Evolutionary conservation across 768 basidiomycete species (phyloP), one percentile per base, ranked within the genome.

Genomic region (Psilocybe azurescens): DNA sequence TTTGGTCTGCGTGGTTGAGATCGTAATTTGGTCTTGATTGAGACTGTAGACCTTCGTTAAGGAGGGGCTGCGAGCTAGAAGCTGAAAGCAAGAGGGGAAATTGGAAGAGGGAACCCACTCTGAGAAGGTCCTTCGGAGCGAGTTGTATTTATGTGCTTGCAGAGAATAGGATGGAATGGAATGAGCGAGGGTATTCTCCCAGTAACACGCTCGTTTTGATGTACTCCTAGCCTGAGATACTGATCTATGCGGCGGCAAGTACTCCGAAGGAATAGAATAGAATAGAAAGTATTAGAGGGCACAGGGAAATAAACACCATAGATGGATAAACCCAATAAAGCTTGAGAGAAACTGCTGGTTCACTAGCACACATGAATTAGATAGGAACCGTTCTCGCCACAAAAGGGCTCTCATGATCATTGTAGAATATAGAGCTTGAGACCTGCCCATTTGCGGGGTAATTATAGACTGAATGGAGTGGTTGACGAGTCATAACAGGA

Each of bases 291-390:
- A n/a, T 24, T 33, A 9, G 20, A 32, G 16, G 39, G 20, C 16
- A 20, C 46, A 29, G 56, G 41, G 41, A 56, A 48, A 32, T 9
- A 1, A 44, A 48, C 1, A 29, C 56, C 56, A 44, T 33, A 56
- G 46, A 56, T 46, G 41, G 56, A 18, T 46, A 46, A 0, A 20
- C 32, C 20, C 5, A 29, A 8, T 48, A 56, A 41, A 56, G 44
- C 56, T 56, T 56, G 56, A 56, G 56, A 56, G 46, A 47, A 44
- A 44, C 11, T 13, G 10, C 41, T 44, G n/a, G n/a, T 18, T 5
- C 41, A 44, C 6, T 44, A 3, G 14, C 14, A n/a, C 41, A 36
- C 9, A 44, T 24, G 44, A 58, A 58, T 48, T 24, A 24, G 24
- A 0, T 24, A 2, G 39, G 24, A 18, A 5, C 14, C 46, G 48